Evolutionary conservation across 2,329 filamentous ascomycete species (phyloP), one percentile per base, ranked within the genome.

Genomic region (Pseudogymnoascus sp.): DNA sequence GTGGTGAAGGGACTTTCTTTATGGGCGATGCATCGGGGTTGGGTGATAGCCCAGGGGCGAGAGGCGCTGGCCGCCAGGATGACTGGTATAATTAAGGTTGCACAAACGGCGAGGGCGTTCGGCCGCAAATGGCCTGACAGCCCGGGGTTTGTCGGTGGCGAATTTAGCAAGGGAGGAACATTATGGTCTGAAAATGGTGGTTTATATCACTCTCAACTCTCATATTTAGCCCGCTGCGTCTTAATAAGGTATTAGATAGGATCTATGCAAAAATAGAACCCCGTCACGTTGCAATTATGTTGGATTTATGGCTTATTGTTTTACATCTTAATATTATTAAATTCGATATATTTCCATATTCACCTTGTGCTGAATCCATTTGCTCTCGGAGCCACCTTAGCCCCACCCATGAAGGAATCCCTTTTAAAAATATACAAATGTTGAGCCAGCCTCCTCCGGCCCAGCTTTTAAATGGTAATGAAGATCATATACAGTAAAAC

Each of bases 181-280:
- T 38, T 58, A 58, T 58, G 33, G 18, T 25, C 57, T 37, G 3
- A 37, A n/a, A 58, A 35, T 38, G 57, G 22, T 35, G 33, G 57
- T 58, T 38, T 58, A 39, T 58, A 58, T 58, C 57, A 58, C 57
- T 58, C 57, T 58, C 57, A 38, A 38, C 57, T 58, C 57, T 58
- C 37, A 28, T 58, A 33, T 25, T 58, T 58, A 36, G 57, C 57
- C n/a, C 38, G 38, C 25, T 38, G 18, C 57, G 38, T 58, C 57
- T 38, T 58, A 58, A 18, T 58, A 2, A 6, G 57, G 33, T 33
- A 38, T 58, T n/a, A 35, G 33, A 35, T 58, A 18, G 57, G 35
- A 37, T 38, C 57, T 38, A 8, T 58, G 6, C n/a, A 12, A n/a
- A 37, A 37, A 37, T 58, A 58, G 54, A 58, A 36, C 22, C 54